These are phyloP conservation scores for Musa beccarii DNA, from an alignment of 176 grass and related monocot genomes.

Conservation along the genomic window DNA sequence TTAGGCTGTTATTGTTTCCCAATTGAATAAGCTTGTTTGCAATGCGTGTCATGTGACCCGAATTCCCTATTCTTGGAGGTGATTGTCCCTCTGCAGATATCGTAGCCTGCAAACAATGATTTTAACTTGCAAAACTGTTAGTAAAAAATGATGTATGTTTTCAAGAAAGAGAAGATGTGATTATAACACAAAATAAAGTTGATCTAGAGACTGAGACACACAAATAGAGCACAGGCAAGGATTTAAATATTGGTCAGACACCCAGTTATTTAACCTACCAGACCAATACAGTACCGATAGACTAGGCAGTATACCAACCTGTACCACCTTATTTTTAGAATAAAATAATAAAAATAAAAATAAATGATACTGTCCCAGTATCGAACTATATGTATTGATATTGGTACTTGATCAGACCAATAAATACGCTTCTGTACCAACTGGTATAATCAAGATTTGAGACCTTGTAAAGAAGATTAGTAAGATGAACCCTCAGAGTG, in stretches of 20 bases:
- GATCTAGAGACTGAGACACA: too few species aligned
- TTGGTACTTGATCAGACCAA: too few species aligned
- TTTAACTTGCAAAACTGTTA: too few species aligned
- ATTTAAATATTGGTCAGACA: background rate
- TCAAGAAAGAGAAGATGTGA: background rate
- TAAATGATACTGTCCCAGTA: background rate
- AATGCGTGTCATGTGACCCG: constrained; percentile 89
- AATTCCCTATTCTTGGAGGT: constrained; percentile 86
- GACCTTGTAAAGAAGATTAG: too few species aligned
- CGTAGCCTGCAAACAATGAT: constrained; percentile 48
- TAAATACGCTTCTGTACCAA: too few species aligned
- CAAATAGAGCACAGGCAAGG: too few species aligned
- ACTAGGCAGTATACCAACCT: too few species aligned
- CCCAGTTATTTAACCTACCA: too few species aligned
- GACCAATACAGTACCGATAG: too few species aligned
- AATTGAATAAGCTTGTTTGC: constrained; percentile 90
- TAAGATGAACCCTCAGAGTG: too few species aligned
- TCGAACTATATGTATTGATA: background rate
- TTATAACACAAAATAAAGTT: background rate
- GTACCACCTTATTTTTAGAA: too few species aligned
- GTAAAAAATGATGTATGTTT: background rate
- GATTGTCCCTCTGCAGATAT: constrained; percentile 52
- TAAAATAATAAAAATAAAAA: background rate
- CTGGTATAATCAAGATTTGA: too few species aligned
- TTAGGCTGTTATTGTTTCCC: constrained; percentile 47